These are phyloP conservation scores for Heliamphora pulchella DNA, from an alignment of 179 eudicot genomes.

Conservation along the genomic window DNA sequence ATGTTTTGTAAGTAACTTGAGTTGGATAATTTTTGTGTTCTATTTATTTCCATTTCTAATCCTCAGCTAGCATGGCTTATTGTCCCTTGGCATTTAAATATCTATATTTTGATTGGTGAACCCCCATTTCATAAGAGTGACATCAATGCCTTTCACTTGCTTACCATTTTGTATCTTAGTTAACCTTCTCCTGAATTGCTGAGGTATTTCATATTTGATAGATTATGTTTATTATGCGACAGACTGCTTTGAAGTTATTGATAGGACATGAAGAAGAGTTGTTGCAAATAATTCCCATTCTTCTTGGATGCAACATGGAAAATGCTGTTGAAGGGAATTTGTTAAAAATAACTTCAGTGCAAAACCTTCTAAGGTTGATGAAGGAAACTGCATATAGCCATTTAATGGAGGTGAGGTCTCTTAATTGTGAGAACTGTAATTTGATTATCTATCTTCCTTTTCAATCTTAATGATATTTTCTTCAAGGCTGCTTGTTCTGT, in stretches of 20 bases:
- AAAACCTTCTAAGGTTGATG: constrained; percentile 42
- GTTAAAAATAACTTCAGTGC: constrained; percentile 29
- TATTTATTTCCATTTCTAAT: neutral
- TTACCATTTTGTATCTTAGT: neutral
- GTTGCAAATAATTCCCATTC: constrained; percentile 49
- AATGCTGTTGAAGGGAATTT: constrained; percentile 35
- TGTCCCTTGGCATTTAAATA: neutral
- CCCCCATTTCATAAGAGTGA: neutral
- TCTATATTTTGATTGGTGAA: neutral
- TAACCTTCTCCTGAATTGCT: neutral
- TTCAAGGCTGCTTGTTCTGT: neutral
- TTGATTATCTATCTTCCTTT: neutral
- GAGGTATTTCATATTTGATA: constrained; percentile 1
- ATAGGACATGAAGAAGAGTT: constrained; percentile 57
- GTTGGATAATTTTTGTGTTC: neutral
- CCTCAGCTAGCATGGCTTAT: neutral
- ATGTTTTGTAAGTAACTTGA: neutral
- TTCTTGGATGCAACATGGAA: constrained; percentile 59
- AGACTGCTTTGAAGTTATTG: constrained; percentile 79
- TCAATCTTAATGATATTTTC: neutral
- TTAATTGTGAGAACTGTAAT: neutral
- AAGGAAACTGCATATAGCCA: constrained; percentile 82
- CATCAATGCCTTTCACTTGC: neutral
- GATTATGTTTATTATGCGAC: constrained; percentile 27
- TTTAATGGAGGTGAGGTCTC: constrained; percentile 77